Base-by-base conservation (phyloP, 2,329 filamentous ascomycete species). In the Botrytis fragariae region DNA sequence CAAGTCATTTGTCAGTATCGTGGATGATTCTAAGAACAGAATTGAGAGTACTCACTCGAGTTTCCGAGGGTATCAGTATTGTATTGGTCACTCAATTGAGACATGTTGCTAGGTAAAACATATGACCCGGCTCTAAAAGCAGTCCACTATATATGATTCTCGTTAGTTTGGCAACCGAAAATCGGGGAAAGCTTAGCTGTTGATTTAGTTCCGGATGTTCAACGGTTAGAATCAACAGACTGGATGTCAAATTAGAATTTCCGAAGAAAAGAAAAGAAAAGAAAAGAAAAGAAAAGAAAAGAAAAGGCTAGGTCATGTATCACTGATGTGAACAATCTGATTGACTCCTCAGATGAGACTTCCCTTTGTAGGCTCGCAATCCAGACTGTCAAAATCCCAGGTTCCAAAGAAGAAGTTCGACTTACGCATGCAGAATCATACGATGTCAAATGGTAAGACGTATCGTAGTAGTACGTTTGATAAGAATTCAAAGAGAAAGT, bases 111-210 rank as follows among this genome's bases (percentile, higher is more conserved):
- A 9, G 73, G 74, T 18, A 77, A 63, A 25, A 71, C 72, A 45
- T 77, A 77, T 18, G 45, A 3, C 5, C 71, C 71, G 7, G 72
- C 18, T 74, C 76, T 71, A 35, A 77, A 74, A 18, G 76, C 71
- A 44, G 69, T 74, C 74, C 76, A 77, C 60, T 76, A 76, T 9
- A 54, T 68, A 22, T 61, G 1, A 62, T 32, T 18, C 45, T 62
- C 0, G 12, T 22, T 22, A 54, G 14, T 54, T n/a, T 54, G 4
- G 45, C 14, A 29, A 20, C 12, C 12, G 32, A 20, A n/a, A 48
- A 51, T 37, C 7, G 25, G 4, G 64, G 22, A 4, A 20, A 51
- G 32, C 45, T 20, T 39, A 16, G 32, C 16, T 39, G 22, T 18
- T 18, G 25, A 37, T 67, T 3, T 29, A 67, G 14, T 29, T 51